phyloP scores from a whole-genome alignment of 257 asterid species.

The Lycium ferocissimum region DNA sequence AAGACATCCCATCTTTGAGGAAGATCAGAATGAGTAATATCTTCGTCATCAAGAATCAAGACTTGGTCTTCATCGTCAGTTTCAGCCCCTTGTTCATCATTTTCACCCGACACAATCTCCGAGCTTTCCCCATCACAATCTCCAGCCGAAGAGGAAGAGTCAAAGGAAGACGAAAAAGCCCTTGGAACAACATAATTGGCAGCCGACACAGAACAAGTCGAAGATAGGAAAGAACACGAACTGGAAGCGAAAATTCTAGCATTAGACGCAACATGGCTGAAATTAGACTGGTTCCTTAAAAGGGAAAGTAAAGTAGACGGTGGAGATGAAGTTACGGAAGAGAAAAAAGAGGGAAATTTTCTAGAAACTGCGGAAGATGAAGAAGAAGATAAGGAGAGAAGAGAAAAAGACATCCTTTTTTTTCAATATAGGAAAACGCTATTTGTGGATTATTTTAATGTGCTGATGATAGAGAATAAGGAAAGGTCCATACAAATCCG shows the following conservation, averaged over 20 bases:
- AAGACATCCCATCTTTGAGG: constrained; percentile 87
- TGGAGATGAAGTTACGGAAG: constrained; percentile 43
- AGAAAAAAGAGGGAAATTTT: constrained; percentile 33
- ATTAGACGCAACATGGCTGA: not conserved
- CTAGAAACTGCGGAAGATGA: constrained; percentile 37
- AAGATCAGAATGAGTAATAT: constrained; percentile 34
- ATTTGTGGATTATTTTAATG: not conserved
- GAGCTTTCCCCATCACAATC: constrained; percentile 27
- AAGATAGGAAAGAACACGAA: constrained; percentile 20
- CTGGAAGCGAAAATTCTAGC: constrained; percentile 21
- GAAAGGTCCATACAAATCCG: constrained; percentile 24
- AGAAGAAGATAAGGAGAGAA: constrained; percentile 47
- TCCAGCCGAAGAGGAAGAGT: not conserved
- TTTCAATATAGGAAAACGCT: not conserved
- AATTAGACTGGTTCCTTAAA: constrained; percentile 23
- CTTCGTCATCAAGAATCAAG: constrained; percentile 33
- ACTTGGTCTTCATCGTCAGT: constrained; percentile 32
- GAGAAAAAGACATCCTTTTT: constrained; percentile 52
- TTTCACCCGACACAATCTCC: constrained; percentile 37
- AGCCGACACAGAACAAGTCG: constrained; percentile 49
- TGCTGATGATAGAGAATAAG: not conserved
- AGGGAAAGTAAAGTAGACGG: constrained; percentile 37
- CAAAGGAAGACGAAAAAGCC: constrained; percentile 19
- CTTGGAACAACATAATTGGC: constrained; percentile 41
- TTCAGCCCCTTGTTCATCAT: constrained; percentile 59